These are phyloP conservation scores for Lachancea sp. DNA, from an alignment of 805 yeast species.

Conservation along the genomic window DNA sequence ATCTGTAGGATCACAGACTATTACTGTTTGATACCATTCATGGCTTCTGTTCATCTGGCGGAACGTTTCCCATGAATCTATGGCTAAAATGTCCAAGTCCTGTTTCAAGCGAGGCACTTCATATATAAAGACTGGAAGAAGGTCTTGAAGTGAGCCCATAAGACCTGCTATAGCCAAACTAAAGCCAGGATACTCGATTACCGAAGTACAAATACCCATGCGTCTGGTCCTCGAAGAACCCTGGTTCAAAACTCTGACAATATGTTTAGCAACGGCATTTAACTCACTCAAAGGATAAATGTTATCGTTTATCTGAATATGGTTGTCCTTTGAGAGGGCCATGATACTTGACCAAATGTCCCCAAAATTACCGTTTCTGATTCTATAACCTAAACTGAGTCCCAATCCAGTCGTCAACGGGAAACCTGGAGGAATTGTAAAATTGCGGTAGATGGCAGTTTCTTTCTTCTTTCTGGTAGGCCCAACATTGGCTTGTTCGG, in stretches of 20 bases:
- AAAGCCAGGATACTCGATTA: conserved; percentile 34
- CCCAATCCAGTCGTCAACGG: conserved; percentile 65
- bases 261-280: conserved; percentile 23
- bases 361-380: conserved; percentile 67
- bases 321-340: conserved; percentile 21
- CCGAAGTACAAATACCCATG: conserved; percentile 29
- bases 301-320: conserved; percentile 22
- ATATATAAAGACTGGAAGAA: conserved; percentile 38
- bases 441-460: conserved; percentile 70
- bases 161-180: conserved; percentile 41
- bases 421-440: conserved; percentile 64
- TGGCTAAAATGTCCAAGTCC: conserved; percentile 30
- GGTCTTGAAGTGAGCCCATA: conserved; percentile 28
- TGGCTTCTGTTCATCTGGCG: conserved; percentile 21
- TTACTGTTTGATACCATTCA: conserved; percentile 28
- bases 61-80: conserved; percentile 26
- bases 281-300: conserved; percentile 12
- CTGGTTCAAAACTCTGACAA: conserved; percentile 12
- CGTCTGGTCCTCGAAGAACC: conserved; percentile 8
- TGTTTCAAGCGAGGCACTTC: conserved; percentile 26
- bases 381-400: conserved; percentile 54
- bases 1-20: conserved; percentile 27
- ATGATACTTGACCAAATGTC: conserved; percentile 64
- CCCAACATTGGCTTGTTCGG: conserved; percentile 60
- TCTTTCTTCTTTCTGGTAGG: conserved; percentile 60